phyloP scores from a whole-genome alignment of 1,139 yeast genomes.

The Taphrina wiesneri region DNA sequence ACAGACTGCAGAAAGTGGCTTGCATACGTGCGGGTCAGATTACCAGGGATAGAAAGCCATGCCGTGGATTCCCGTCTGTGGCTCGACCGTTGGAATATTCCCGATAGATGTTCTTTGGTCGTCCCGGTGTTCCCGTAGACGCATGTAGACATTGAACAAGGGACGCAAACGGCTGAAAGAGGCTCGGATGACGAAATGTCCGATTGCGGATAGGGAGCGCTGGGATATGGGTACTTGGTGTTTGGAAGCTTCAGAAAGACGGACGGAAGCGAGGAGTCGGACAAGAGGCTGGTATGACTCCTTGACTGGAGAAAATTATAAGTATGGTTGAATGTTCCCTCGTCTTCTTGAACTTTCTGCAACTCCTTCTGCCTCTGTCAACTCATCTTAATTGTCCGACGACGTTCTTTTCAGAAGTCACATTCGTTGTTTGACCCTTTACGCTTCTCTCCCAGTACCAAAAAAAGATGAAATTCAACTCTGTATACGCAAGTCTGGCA shows the following conservation, averaged over 20 bases:
- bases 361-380: not conserved
- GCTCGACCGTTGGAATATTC: not conserved
- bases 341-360: not conserved
- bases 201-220: not conserved
- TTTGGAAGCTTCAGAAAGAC: not conserved
- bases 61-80: not conserved
- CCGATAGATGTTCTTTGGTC: not conserved
- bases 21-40: not conserved
- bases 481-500: constrained; percentile 7
- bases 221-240: not conserved
- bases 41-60: not conserved
- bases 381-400: not conserved
- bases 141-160: not conserved
- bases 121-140: constrained; percentile 11
- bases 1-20: not conserved
- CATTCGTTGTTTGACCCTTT: not conserved
- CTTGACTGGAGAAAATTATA: constrained; percentile 1
- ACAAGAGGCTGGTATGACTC: constrained; percentile 17
- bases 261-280: constrained; percentile 21
- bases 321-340: constrained; percentile 2
- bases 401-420: not conserved
- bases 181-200: not conserved
- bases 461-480: not conserved
- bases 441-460: not conserved
- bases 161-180: not conserved